These are phyloP conservation scores for Boletellus deceptivus DNA, from an alignment of 1,284 basidiomycete genomes.

Conservation along the genomic window DNA sequence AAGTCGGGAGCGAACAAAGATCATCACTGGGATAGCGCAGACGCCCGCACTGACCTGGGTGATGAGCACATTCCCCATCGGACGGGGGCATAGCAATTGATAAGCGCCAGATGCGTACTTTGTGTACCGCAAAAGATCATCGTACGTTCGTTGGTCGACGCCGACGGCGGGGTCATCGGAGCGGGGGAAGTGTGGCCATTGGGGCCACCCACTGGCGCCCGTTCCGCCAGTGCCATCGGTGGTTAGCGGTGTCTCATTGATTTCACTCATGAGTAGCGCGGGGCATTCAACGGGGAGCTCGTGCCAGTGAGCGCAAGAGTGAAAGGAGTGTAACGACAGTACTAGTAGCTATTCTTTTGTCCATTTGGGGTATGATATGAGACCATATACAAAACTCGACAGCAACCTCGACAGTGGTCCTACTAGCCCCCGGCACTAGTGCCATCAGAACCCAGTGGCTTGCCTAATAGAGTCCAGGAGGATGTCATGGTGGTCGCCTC, in stretches of 20 bases:
- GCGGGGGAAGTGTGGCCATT: conserved; percentile 24
- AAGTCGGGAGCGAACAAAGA: background rate
- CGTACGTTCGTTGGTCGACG: conserved; percentile 31
- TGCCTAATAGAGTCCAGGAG: conserved; percentile 49
- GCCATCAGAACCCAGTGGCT: conserved; percentile 30
- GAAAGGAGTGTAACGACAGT: background rate
- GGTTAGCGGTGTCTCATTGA: background rate
- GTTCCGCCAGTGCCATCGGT: background rate
- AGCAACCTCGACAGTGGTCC: too few relatives aligned
- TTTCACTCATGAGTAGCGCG: background rate
- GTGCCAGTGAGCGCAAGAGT: too few relatives aligned
- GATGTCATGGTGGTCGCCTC: conserved; percentile 50
- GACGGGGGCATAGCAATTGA: conserved; percentile 39
- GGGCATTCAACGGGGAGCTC: too few relatives aligned
- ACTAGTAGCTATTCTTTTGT: too few relatives aligned
- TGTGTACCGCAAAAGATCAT: conserved; percentile 41
- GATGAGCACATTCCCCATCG: conserved; percentile 41
- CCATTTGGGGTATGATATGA: too few relatives aligned
- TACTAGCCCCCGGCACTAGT: too few relatives aligned
- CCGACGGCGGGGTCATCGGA: conserved; percentile 22
- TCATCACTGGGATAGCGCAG: background rate
- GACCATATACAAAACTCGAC: too few relatives aligned
- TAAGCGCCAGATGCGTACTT: conserved; percentile 45
- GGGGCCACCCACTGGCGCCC: background rate
- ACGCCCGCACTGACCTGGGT: conserved; percentile 29